These are phyloP conservation scores for Xylaria arbuscula DNA, from an alignment of 2,329 filamentous ascomycete genomes.

Conservation along the genomic window DNA sequence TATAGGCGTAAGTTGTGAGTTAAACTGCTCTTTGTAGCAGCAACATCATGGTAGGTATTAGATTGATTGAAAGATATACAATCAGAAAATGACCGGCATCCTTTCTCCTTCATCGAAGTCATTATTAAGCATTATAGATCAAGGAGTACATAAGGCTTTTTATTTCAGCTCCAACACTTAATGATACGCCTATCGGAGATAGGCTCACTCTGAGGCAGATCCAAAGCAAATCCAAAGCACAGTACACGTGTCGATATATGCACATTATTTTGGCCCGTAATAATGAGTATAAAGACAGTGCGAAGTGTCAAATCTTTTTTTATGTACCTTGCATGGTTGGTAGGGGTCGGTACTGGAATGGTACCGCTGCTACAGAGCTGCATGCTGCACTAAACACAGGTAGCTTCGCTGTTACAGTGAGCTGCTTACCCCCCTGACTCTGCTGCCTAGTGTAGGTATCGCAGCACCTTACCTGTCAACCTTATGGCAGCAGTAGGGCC, in stretches of 20 bases:
- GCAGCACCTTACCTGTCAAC: not conserved
- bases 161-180: not conserved
- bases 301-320: not conserved
- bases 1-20: too few relatives aligned
- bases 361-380: not conserved
- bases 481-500: not conserved
- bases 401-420: not conserved
- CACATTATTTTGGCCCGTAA: not conserved
- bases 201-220: constrained; percentile 6
- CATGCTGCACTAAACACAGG: not conserved
- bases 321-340: not conserved
- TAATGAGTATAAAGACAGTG: not conserved
- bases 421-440: not conserved
- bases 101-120: too few relatives aligned
- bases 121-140: too few relatives aligned
- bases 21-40: too few relatives aligned
- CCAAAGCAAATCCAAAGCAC: not conserved
- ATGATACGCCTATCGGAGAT: not conserved
- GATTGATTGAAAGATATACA: too few relatives aligned
- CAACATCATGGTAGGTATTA: too few relatives aligned
- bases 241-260: not conserved
- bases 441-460: constrained; percentile 3
- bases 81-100: too few relatives aligned
- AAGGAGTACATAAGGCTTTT: not conserved
- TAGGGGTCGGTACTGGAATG: not conserved